These are phyloP conservation scores for Gnomoniopsis sp. DNA, from an alignment of 2,329 filamentous ascomycete genomes.

Conservation along the genomic window DNA sequence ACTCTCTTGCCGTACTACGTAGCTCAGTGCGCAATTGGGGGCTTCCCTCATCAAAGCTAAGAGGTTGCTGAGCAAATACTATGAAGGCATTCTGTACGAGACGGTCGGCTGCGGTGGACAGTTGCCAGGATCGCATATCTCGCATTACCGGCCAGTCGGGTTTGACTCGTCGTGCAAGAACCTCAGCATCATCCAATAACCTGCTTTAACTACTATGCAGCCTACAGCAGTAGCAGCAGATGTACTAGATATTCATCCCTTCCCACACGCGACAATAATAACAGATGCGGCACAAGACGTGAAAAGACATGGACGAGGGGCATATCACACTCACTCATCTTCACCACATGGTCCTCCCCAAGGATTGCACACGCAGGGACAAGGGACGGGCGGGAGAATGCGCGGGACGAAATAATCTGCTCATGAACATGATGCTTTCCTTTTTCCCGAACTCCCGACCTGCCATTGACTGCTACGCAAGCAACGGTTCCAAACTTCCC, in stretches of 20 bases:
- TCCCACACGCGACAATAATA: too few species aligned
- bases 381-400: neutral
- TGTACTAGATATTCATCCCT: too few species aligned
- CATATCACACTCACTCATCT: too few species aligned
- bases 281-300: too few species aligned
- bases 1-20: too few species aligned
- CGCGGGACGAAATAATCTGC: slow-evolving; percentile 3
- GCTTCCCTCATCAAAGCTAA: too few species aligned
- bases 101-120: neutral
- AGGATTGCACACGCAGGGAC: neutral
- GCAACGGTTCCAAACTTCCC: too few species aligned
- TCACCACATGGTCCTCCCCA: too few species aligned
- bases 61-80: too few species aligned
- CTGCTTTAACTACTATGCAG: neutral
- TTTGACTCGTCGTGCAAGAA: neutral
- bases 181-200: neutral
- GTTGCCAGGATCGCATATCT: neutral
- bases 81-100: too few species aligned
- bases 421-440: neutral
- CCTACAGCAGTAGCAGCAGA: neutral
- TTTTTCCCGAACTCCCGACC: neutral
- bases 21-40: too few species aligned
- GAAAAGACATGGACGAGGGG: too few species aligned
- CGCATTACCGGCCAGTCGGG: neutral
- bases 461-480: neutral